A percentile compares a stretch with the other conserved stretches of the same genome.
These are phyloP conservation scores for Fusarium xyrophilum DNA, from an alignment of 2,329 filamentous ascomycete species.

Conservation along the genomic window DNA sequence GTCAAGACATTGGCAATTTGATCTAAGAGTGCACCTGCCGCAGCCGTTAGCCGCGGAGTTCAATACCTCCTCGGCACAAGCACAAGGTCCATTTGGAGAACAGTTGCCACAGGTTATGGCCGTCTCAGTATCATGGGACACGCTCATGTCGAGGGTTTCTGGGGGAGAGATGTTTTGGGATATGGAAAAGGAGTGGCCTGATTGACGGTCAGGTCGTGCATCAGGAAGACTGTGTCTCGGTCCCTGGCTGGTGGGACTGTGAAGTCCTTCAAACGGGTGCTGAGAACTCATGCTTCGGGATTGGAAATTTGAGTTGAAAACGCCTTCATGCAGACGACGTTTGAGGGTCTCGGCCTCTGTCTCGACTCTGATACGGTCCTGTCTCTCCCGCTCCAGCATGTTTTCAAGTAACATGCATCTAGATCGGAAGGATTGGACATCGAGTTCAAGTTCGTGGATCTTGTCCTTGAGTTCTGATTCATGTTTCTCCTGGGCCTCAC, in stretches of 20 bases:
- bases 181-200: conserved; percentile 59
- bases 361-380: conserved; percentile 55
- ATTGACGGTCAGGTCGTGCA: conserved; percentile 39
- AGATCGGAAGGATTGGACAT: conserved; percentile 70
- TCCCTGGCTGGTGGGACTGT: conserved; percentile 39
- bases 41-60: conserved; percentile 65
- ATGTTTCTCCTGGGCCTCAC: conserved; percentile 62
- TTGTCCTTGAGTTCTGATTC: conserved; percentile 65
- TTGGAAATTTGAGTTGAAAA: conserved; percentile 40
- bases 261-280: conserved; percentile 41
- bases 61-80: conserved; percentile 66
- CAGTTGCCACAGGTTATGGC: conserved; percentile 64
- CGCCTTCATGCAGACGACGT: conserved; percentile 42
- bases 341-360: conserved; percentile 49
- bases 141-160: conserved; percentile 49
- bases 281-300: conserved; percentile 41
- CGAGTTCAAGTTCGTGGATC: conserved; percentile 65
- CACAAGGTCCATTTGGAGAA: conserved; percentile 59
- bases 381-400: conserved; percentile 65
- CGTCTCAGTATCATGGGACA: conserved; percentile 42
- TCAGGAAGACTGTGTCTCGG: conserved; percentile 42
- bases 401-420: conserved; percentile 69
- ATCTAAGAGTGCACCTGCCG: conserved; percentile 68
- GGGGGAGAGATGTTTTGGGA: conserved; percentile 65
- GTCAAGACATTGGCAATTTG: conserved; percentile 69